Evolutionary conservation across 306 rosid genomes (phyloP).

Genomic region (Purshia tridentata): DNA sequence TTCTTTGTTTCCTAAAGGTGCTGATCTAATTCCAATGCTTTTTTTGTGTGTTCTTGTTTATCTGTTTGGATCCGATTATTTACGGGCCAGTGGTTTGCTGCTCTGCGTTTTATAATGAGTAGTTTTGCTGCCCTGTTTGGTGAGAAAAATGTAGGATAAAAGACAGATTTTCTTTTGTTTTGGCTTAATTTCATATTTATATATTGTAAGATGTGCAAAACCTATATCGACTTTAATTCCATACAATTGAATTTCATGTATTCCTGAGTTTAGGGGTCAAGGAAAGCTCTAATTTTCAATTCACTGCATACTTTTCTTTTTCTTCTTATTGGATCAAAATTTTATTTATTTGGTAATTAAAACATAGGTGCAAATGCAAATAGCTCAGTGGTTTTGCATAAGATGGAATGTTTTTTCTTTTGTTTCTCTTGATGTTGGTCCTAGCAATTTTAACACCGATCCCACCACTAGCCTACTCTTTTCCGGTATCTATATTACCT

Average conservation of each 20-base stretch:
- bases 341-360: not conserved
- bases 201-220: not conserved
- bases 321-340: not conserved
- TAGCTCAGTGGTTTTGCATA: not conserved
- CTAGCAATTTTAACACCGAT: not conserved
- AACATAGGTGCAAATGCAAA: not conserved
- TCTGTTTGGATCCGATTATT: not conserved
- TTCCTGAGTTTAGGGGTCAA: not conserved
- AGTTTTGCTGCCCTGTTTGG: not conserved
- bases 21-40: not conserved
- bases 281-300: not conserved
- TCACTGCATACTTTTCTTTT: not conserved
- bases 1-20: constrained; percentile 54
- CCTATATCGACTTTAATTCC: not conserved
- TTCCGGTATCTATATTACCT: not conserved
- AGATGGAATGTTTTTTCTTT: not conserved
- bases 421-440: not conserved
- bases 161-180: not conserved
- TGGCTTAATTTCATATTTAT: not conserved
- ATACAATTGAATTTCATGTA: not conserved
- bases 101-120: not conserved
- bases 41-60: not conserved
- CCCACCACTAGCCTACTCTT: not conserved
- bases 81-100: not conserved
- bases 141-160: not conserved